Percentiles rank a stretch among this genome's conserved stretches.
Evolutionary conservation across 1,284 basidiomycete species (phyloP).

Genomic region (Vanrija sp.): DNA sequence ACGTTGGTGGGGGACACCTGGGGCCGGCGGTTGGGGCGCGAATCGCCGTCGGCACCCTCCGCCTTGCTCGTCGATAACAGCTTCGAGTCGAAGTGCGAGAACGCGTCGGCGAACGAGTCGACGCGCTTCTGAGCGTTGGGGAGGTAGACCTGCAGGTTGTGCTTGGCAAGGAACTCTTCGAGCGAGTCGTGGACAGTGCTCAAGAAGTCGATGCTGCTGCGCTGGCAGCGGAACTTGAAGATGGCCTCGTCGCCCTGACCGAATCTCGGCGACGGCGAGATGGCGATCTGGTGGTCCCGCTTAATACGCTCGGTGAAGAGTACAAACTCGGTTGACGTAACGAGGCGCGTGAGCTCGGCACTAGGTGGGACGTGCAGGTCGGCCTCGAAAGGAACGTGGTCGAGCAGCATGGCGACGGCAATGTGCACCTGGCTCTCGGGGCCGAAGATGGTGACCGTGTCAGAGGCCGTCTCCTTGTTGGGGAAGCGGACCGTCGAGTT

Average conservation of each 20-base stretch:
- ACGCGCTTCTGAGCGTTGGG: constrained; percentile 51
- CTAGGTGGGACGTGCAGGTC: constrained; percentile 87
- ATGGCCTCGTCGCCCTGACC: constrained; percentile 65
- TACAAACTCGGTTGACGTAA: constrained; percentile 72
- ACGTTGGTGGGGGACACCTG: constrained; percentile 84
- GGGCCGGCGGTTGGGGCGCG: constrained; percentile 68
- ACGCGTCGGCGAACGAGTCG: constrained; percentile 90
- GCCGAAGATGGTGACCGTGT: constrained; percentile 79
- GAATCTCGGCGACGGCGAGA: constrained; percentile 60
- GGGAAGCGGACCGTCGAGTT: constrained; percentile 93
- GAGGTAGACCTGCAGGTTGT: constrained; percentile 58
- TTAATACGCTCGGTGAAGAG: constrained; percentile 80
- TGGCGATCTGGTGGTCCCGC: constrained; percentile 85
- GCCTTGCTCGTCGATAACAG: constrained; percentile 69
- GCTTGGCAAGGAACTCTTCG: constrained; percentile 82
- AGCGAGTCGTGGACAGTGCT: constrained; percentile 84
- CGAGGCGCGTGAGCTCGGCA: constrained; percentile 68
- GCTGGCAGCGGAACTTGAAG: constrained; percentile 92
- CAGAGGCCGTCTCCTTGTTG: constrained; percentile 86
- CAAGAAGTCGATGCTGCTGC: constrained; percentile 88
- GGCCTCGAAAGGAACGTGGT: constrained; percentile 95
- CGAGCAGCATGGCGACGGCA: constrained; percentile 90
- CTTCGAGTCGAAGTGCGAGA: constrained; percentile 96
- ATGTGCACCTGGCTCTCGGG: constrained; percentile 96
- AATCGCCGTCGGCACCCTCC: constrained; percentile 55